A percentile compares a stretch with the other conserved stretches of the same genome.
Evolutionary conservation across 257 asterid species (phyloP).

Genomic region (Penstemon davidsonii): DNA sequence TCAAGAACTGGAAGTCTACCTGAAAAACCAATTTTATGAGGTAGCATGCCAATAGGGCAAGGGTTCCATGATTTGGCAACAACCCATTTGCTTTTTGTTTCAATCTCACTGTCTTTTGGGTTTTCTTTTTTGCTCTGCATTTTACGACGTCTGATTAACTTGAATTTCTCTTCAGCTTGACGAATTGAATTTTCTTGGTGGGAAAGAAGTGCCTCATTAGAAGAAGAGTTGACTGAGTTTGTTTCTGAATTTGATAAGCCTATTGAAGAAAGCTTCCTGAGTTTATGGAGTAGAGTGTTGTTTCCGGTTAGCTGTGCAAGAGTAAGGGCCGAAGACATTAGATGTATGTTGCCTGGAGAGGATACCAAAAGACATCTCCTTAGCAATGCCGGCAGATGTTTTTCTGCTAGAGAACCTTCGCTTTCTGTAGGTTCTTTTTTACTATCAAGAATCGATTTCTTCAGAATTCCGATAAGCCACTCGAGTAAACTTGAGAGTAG

Average conservation of each 20-base stretch:
- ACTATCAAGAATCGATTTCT: slow-evolving; percentile 30
- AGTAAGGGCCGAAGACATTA: slow-evolving; percentile 43
- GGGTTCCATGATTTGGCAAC: slow-evolving; percentile 63
- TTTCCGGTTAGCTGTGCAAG: slow-evolving; percentile 57
- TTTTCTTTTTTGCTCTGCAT: slow-evolving; percentile 33
- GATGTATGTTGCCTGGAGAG: slow-evolving; percentile 42
- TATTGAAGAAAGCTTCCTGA: slow-evolving; percentile 49
- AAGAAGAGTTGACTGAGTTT: slow-evolving; percentile 12
- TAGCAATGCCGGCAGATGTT: slow-evolving; percentile 45
- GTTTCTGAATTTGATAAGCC: slow-evolving; percentile 28
- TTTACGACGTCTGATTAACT: slow-evolving; percentile 33
- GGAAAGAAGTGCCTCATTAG: slow-evolving; percentile 34
- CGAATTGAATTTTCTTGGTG: slow-evolving; percentile 47
- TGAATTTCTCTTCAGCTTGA: slow-evolving; percentile 51
- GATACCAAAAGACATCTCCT: slow-evolving; percentile 60
- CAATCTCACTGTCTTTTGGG: slow-evolving; percentile 15
- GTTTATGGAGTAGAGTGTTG: slow-evolving; percentile 50
- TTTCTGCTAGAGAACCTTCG: slow-evolving; percentile 34
- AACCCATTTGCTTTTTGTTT: slow-evolving; percentile 44
- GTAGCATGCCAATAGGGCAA: slow-evolving; percentile 84
- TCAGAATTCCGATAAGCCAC: slow-evolving; percentile 53
- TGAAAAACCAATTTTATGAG: slow-evolving; percentile 57
- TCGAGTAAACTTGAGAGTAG: slow-evolving; percentile 50
- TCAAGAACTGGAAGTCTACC: slow-evolving; percentile 61
- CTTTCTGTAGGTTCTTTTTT: slow-evolving; percentile 39